phyloP scores from a whole-genome alignment of 306 rosid genomes.

The Vigna trinervia region DNA sequence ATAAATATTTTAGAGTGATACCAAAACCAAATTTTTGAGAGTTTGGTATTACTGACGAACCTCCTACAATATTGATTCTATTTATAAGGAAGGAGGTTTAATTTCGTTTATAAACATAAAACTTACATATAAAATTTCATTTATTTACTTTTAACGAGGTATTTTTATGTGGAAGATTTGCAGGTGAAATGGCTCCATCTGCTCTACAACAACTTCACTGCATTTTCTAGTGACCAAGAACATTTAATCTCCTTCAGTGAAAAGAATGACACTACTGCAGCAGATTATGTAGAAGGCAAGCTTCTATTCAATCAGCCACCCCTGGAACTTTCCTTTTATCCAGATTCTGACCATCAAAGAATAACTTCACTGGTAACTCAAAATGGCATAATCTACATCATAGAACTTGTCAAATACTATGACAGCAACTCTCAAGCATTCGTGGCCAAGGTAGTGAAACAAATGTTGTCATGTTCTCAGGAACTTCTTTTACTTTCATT shows the following conservation, averaged over 20 bases:
- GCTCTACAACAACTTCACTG: conserved; percentile 61
- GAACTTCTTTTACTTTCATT: too few relatives aligned
- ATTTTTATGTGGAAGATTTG: neutral
- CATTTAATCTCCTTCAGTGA: conserved; percentile 50
- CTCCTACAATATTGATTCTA: too few relatives aligned
- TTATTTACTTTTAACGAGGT: neutral
- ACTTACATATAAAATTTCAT: neutral
- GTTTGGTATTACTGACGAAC: too few relatives aligned
- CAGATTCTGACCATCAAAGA: conserved; percentile 51
- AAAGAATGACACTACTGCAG: conserved; percentile 27
- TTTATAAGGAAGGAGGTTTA: too few relatives aligned
- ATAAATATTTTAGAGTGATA: too few relatives aligned
- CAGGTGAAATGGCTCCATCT: conserved; percentile 72
- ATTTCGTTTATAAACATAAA: too few relatives aligned
- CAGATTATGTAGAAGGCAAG: conserved; percentile 68
- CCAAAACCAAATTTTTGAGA: too few relatives aligned
- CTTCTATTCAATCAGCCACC: conserved; percentile 58
- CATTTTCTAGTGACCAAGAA: conserved; percentile 69
- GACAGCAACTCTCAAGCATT: conserved; percentile 33
- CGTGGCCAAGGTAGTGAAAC: conserved; percentile 47
- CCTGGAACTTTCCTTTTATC: conserved; percentile 67
- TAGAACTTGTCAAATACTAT: conserved; percentile 66
- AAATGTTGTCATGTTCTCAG: neutral
- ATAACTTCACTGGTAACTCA: conserved; percentile 53
- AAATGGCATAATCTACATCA: conserved; percentile 61